Conservation (phyloP, 2,329 filamentous ascomycete genomes). For the Alternaria arbusti region DNA sequence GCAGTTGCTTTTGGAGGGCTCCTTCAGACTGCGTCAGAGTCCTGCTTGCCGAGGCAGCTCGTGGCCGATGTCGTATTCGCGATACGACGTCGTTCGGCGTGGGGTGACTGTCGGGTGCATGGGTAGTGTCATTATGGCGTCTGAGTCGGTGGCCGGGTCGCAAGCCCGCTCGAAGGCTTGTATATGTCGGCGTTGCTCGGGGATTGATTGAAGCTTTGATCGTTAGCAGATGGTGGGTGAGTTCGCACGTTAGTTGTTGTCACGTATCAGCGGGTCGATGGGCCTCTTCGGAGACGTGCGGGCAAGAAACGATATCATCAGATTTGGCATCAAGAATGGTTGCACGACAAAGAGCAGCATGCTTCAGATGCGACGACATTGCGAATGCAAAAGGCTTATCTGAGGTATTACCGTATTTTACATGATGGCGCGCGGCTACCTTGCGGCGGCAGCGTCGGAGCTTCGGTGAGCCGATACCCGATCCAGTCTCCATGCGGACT, state of each 20-base stretch:
- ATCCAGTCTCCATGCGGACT: background rate
- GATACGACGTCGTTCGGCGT: background rate
- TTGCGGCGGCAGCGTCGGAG: background rate
- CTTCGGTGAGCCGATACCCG: background rate
- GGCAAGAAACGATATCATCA: background rate
- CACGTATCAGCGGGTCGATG: background rate
- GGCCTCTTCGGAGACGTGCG: background rate
- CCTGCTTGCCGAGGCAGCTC: background rate
- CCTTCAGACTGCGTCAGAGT: background rate
- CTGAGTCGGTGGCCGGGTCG: background rate
- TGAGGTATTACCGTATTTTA: background rate
- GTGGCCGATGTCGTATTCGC: background rate
- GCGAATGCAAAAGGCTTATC: no score
- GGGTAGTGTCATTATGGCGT: background rate
- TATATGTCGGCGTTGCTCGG: background rate
- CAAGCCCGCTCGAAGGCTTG: background rate
- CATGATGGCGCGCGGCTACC: background rate
- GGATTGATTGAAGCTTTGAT: no score
- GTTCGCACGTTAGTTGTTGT: background rate
- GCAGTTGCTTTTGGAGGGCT: background rate
- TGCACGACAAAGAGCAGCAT: background rate
- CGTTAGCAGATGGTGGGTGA: background rate
- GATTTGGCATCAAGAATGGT: background rate
- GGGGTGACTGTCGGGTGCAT: background rate
- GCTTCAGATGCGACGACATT: background rate